Evolutionary conservation across 2,329 filamentous ascomycete genomes (phyloP), one percentile per base, ranked within the genome.

Genomic region (Sarocladium strictum): DNA sequence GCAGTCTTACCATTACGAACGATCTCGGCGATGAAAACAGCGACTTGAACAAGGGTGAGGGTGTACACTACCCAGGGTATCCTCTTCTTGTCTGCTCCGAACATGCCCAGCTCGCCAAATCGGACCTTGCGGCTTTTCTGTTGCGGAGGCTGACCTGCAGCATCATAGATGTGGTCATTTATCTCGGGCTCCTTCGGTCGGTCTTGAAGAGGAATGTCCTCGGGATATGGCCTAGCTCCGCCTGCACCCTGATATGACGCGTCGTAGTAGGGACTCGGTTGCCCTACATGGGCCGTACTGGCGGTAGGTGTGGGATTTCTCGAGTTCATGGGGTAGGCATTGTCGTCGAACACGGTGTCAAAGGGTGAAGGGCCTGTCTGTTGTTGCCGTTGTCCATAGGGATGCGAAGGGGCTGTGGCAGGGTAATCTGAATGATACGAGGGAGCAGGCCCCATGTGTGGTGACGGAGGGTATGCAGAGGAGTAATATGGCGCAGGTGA

Each of bases 1-100:
- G 14, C n/a, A 11, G 17, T 19, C 82, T 64, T 78, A 90, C 89
- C 86, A 70, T 92, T 95, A 65, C 86, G 89, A 49, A 89, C 85
- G 58, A 99, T 75, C 72, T 97, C 90, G 53, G 79, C 90, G 59
- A 97, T 88, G 65, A 99, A 99, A 26, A 97, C 90, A 15, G 77
- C 83, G 19, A 94, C 72, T 68, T 97, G 92, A 12, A 87, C 79
- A 27, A 85, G 54, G 2, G 90, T 89, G 59, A 97, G 80, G 41
- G 85, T 71, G 68, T 93, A 97, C 32, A 91, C 89, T 6, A 96
- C 83, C 79, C 88, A 94, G 0, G 94, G 87, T 53, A 85, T 81
- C 57, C 76, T 73, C 65, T 78, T 80, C 64, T 71, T 75, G 61
- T 78, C 70, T 12, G 79, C 70, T 2, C 79, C 78, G 45, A 84